Conservation (phyloP, 108 stramenopile species). For the Skeletonema grethae region DNA sequence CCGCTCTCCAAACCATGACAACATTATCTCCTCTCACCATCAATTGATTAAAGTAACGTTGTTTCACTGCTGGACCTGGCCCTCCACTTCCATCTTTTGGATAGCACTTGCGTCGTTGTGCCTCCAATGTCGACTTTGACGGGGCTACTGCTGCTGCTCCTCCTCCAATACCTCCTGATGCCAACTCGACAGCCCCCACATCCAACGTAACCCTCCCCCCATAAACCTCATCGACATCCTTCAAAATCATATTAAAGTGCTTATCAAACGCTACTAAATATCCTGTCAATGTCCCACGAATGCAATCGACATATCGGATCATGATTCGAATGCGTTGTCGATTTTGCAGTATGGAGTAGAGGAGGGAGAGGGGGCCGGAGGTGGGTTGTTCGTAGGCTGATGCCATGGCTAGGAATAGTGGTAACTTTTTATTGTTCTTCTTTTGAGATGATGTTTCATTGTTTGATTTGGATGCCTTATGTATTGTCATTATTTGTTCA, state of each 20-base stretch:
- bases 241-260: slow-evolving; percentile 81
- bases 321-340: slow-evolving; percentile 63
- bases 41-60: slow-evolving; percentile 70
- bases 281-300: slow-evolving; percentile 81
- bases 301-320: slow-evolving; percentile 73
- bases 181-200: slow-evolving; percentile 22
- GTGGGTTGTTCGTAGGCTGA: slow-evolving; percentile 35
- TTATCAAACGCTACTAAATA: slow-evolving; percentile 79
- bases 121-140: slow-evolving; percentile 46
- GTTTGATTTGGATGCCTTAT: slow-evolving; percentile 3
- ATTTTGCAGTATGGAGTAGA: slow-evolving; percentile 53
- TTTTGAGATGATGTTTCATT: not conserved
- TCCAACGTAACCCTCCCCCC: slow-evolving; percentile 39
- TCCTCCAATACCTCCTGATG: slow-evolving; percentile 46
- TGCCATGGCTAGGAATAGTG: slow-evolving; percentile 53
- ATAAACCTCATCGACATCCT: slow-evolving; percentile 80
- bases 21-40: slow-evolving; percentile 84
- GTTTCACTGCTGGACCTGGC: slow-evolving; percentile 45
- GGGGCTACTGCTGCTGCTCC: slow-evolving; percentile 12
- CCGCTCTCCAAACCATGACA: slow-evolving; percentile 77
- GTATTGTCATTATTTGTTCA: slow-evolving; percentile 1
- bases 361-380: slow-evolving; percentile 64
- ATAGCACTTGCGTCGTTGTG: slow-evolving; percentile 44
- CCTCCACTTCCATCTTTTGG: slow-evolving; percentile 45
- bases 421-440: slow-evolving; percentile 24